These are phyloP conservation scores for Aspergillus latus DNA, from an alignment of 2,329 filamentous ascomycete species.

Conservation along the genomic window DNA sequence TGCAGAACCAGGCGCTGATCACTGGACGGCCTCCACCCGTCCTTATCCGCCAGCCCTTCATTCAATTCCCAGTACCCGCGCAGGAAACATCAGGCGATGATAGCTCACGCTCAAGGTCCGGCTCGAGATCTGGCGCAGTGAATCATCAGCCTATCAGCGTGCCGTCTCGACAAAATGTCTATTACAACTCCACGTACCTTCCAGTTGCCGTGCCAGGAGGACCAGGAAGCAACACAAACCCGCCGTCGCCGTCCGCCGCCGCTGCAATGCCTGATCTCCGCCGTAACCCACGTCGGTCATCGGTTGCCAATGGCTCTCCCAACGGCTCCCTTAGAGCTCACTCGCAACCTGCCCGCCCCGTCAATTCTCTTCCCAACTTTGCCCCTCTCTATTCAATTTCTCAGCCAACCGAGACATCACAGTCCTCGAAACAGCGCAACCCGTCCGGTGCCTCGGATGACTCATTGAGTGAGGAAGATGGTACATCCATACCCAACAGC, in stretches of 20 bases:
- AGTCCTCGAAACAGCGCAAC: constrained; percentile 31
- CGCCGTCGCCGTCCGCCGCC: constrained; percentile 46
- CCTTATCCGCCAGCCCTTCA: constrained; percentile 43
- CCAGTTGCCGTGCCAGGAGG: constrained; percentile 36
- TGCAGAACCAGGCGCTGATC: constrained; percentile 47
- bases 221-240: constrained; percentile 46
- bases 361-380: constrained; percentile 39
- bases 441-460: constrained; percentile 36
- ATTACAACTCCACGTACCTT: constrained; percentile 38
- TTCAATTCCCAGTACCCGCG: constrained; percentile 42
- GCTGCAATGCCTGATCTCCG: constrained; percentile 44
- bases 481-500: constrained; percentile 31
- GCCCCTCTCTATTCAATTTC: constrained; percentile 35
- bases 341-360: constrained; percentile 51
- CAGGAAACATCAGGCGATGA: constrained; percentile 38
- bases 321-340: constrained; percentile 48
- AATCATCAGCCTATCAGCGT: constrained; percentile 36
- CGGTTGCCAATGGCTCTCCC: constrained; percentile 44
- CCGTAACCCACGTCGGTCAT: constrained; percentile 47
- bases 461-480: constrained; percentile 36
- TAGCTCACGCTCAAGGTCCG: constrained; percentile 37
- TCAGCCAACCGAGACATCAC: constrained; percentile 31
- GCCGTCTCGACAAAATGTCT: constrained; percentile 36
- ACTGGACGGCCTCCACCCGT: constrained; percentile 41
- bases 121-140: constrained; percentile 39